Base-by-base conservation (phyloP, 495 filamentous ascomycete species). In the Cercophora samala region DNA sequence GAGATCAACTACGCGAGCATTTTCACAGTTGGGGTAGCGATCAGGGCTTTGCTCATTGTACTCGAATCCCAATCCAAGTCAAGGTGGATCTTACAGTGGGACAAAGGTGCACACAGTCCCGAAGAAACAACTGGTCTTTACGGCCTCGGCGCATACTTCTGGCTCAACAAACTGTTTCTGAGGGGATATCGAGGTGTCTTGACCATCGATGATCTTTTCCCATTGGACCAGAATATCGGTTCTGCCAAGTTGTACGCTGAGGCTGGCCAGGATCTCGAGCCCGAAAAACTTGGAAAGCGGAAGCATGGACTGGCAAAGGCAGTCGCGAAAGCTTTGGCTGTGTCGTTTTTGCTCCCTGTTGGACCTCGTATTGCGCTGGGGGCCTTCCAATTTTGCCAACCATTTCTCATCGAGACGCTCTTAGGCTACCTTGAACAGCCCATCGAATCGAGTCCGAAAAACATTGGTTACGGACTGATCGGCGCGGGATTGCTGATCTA, bases 331-430 rank as follows among this genome's bases (percentile, higher is more conserved):
- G 58, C 67, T 18, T 56, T 75, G n/a, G 62, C 69, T 4, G 70
- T 75, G 0, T 73, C 74, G 1, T 67, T 80, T 1, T 18, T 79
- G 21, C 66, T 79, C 5, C 76, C 77, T 0, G 62, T 79, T 1
- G 67, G 64, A 1, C 75, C 77, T 1, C 73, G 76, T 1, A 65
- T 79, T 5, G 73, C 73, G 0, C 63, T 77, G 54, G 66, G 67
- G 4, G 76, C 65, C 15, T 87, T 92, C 68, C 85, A 80, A 21
- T 85, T 89, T 58, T 84, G 82, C 63, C 89, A 91, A 68, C 89
- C 89, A 0, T 83, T 91, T 60, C 80, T 92, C 15, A 82, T 90
- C 22, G 76, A 87, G 26, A 75, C 81, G 13, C 80, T 85, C 0
- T 71, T 89, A 5, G 71, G 68, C 0, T 75, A 85, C 58, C 82